Evolutionary conservation across 352 stramenopile species (phyloP).

Genomic region (Globisporangium echinulatum): DNA sequence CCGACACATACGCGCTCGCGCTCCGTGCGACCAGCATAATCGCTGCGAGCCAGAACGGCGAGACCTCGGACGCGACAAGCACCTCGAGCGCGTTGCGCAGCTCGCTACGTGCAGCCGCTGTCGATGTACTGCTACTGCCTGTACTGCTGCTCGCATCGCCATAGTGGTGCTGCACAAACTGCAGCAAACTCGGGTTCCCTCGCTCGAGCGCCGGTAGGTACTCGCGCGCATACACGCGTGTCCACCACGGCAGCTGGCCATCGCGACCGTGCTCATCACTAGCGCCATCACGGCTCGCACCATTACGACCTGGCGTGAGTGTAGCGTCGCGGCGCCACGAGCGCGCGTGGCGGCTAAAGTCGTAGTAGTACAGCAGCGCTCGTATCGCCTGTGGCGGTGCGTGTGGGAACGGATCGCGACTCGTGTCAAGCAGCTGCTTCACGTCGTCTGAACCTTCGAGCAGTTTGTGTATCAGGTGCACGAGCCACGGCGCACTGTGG

Average conservation of each 20-base stretch:
- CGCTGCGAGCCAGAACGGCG: constrained; percentile 3
- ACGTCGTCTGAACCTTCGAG: constrained; percentile 53
- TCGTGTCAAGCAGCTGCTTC: constrained; percentile 62
- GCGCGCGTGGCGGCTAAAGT: constrained; percentile 75
- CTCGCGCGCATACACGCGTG: constrained; percentile 27
- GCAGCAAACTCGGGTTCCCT: constrained; percentile 31
- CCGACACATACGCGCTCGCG: neutral
- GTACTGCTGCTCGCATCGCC: neutral
- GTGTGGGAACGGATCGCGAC: constrained; percentile 37
- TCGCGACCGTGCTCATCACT: neutral
- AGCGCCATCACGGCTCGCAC: neutral
- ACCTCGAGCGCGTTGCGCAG: neutral
- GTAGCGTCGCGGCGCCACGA: constrained; percentile 31
- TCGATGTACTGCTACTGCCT: neutral
- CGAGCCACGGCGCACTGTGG: constrained; percentile 78
- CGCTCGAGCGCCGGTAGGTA: constrained; percentile 39
- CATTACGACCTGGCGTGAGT: neutral
- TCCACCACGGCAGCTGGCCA: constrained; percentile 26
- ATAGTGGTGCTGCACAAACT: constrained; percentile 38
- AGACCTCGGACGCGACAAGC: constrained; percentile 1
- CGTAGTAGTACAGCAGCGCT: constrained; percentile 79
- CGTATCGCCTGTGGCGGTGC: constrained; percentile 39
- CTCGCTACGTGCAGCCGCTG: too few relatives aligned
- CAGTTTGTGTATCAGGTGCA: constrained; percentile 83
- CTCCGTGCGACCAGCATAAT: neutral